Evolutionary conservation across 495 filamentous ascomycete species (phyloP).

Genomic region (Penicillium bialowiezense): DNA sequence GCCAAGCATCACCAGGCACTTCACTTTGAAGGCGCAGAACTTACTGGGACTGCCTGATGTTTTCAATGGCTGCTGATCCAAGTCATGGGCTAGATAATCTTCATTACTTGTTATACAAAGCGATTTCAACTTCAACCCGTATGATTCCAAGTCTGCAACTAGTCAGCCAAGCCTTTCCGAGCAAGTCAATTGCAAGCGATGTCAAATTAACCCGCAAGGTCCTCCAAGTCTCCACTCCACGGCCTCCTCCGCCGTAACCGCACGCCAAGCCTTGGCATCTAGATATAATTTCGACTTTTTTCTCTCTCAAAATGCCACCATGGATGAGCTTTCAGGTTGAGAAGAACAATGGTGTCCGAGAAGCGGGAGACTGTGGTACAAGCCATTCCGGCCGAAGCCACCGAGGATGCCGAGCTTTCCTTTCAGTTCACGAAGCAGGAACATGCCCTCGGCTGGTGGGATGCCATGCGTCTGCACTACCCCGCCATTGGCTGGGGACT

Average conservation of each 20-base stretch:
- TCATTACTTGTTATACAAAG: no score
- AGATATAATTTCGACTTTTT: not conserved
- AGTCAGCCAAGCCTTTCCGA: no score
- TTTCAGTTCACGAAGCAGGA: slow-evolving; percentile 25
- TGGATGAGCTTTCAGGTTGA: not conserved
- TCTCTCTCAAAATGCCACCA: not conserved
- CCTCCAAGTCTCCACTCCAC: not conserved
- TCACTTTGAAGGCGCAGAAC: not conserved
- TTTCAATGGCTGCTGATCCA: no score
- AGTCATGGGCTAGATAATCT: no score
- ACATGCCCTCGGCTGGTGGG: slow-evolving; percentile 27
- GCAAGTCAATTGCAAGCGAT: no score
- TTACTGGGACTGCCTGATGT: no score
- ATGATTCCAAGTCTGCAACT: no score
- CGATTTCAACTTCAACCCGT: no score
- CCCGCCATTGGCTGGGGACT: slow-evolving; percentile 30
- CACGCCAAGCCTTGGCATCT: slow-evolving; percentile 8
- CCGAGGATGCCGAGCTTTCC: slow-evolving; percentile 22
- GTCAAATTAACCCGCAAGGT: not conserved
- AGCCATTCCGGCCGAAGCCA: slow-evolving; percentile 2
- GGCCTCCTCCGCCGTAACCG: not conserved
- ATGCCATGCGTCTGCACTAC: slow-evolving; percentile 25
- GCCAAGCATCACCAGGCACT: slow-evolving; percentile 3
- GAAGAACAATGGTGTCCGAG: not conserved
- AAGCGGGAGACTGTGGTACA: slow-evolving; percentile 12